Evolutionary conservation across 768 basidiomycete species (phyloP), one percentile per base, ranked within the genome.

Genomic region (Mycena chlorophos): DNA sequence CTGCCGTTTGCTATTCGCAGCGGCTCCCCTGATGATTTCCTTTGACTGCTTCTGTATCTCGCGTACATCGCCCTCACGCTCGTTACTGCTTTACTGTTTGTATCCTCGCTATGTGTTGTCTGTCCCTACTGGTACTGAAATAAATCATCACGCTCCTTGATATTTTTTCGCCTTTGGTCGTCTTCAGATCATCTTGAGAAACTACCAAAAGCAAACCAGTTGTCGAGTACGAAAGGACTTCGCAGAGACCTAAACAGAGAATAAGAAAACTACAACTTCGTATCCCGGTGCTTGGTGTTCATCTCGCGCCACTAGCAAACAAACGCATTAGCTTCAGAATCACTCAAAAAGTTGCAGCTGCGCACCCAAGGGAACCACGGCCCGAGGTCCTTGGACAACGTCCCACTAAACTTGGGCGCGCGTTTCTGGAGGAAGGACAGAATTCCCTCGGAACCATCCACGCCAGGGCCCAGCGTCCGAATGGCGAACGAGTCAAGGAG

Each of bases 351-450:
- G 3, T 20, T 13, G 20, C 28, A 62, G 27, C 3, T 1, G 67
- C 78, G 60, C 51, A 83, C 83, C 82, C 82, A 84, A 38, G 83
- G 79, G 54, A 73, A 76, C 76, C 78, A 80, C 12, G 64, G 61
- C 3, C 73, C 70, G n/a, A 67, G 58, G 49, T 73, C 71, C 37
- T 72, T 73, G 1, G 75, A 74, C 51, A 83, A 55, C 2, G 70
- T 76, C 45, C 79, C 81, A 12, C 64, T 63, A 55, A 84, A 82
- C 39, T 71, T 75, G 2, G 77, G 76, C 5, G 63, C 43, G 13
- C 83, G 69, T 56, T 71, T 74, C 58, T 83, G 76, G 55, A 66
- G 77, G 68, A 84, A 85, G 0, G 83, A 71, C 6, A 56, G 59
- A 5, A 73, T 73, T 3, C 82, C 83, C 55, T 84, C 83, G 14